phyloP scores from a whole-genome alignment of 305 asterid genomes.

The Solanum hybrid region DNA sequence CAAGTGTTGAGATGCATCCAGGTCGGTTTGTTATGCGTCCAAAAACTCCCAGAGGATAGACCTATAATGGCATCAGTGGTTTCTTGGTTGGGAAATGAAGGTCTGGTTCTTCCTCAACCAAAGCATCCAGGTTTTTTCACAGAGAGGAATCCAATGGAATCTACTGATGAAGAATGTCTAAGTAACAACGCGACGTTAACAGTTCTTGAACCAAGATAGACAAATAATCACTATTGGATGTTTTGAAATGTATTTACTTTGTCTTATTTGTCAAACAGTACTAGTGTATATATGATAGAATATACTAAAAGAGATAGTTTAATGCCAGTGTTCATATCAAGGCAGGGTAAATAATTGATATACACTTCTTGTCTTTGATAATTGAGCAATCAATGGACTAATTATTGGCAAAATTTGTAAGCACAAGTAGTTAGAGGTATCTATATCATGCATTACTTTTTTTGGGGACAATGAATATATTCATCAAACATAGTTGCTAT shows the following conservation, averaged over 20 bases:
- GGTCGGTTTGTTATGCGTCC: constrained; percentile 31
- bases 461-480: not conserved
- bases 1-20: constrained; percentile 29
- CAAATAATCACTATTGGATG: not conserved
- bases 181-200: not conserved
- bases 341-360: not conserved
- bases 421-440: not conserved
- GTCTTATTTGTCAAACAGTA: not conserved
- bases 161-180: not conserved
- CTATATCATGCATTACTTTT: not conserved
- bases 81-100: constrained; percentile 29
- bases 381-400: not conserved
- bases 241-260: not conserved
- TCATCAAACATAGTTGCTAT: not conserved
- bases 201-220: constrained; percentile 1
- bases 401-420: not conserved
- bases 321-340: not conserved
- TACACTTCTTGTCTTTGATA: not conserved
- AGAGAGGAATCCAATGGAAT: constrained; percentile 4
- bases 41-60: constrained; percentile 18
- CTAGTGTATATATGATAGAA: not conserved
- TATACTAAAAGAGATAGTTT: not conserved
- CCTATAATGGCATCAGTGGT: constrained; percentile 24
- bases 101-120: constrained; percentile 19
- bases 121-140: constrained; percentile 28